Conservation (phyloP, 352 stramenopile species). For the Nothophytophthora sp. region DNA sequence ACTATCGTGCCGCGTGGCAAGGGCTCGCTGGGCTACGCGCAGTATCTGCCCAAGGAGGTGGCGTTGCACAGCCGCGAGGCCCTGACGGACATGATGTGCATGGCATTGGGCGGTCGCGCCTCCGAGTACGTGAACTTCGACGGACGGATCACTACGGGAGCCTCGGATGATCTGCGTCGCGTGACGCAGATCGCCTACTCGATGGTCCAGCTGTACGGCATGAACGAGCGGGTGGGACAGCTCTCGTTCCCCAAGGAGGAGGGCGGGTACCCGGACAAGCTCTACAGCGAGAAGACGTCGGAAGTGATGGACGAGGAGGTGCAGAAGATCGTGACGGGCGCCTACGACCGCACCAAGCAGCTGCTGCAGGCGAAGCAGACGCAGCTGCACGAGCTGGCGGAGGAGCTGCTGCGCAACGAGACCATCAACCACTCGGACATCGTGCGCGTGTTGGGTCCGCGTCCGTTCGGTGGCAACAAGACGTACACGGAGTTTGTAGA, state of each 20-base stretch:
- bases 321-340: constrained; percentile 95
- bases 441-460: constrained; percentile 92
- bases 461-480: constrained; percentile 94
- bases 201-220: constrained; percentile 99
- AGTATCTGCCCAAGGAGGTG: constrained; percentile 99
- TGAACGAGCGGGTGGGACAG: constrained; percentile 97
- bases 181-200: constrained; percentile 97
- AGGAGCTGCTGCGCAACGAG: constrained; percentile 97
- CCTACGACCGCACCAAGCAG: constrained; percentile 96
- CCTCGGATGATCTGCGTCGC: constrained; percentile 92
- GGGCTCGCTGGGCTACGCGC: constrained; percentile 97
- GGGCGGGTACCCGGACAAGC: constrained; percentile 88
- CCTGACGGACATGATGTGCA: constrained; percentile 99
- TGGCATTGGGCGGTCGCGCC: constrained; percentile 97
- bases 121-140: constrained; percentile 98
- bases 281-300: constrained; percentile 98
- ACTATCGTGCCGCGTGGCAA: constrained; percentile 99
- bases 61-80: constrained; percentile 95
- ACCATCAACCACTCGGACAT: constrained; percentile 99
- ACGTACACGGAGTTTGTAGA: constrained; percentile 97
- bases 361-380: constrained; percentile 95
- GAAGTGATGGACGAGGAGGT: constrained; percentile 99
- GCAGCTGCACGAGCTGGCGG: constrained; percentile 92
- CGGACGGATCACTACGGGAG: constrained; percentile 96
- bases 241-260: constrained; percentile 96